Conservation (phyloP, 2,329 filamentous ascomycete species). For the Orbilia oligospora region DNA sequence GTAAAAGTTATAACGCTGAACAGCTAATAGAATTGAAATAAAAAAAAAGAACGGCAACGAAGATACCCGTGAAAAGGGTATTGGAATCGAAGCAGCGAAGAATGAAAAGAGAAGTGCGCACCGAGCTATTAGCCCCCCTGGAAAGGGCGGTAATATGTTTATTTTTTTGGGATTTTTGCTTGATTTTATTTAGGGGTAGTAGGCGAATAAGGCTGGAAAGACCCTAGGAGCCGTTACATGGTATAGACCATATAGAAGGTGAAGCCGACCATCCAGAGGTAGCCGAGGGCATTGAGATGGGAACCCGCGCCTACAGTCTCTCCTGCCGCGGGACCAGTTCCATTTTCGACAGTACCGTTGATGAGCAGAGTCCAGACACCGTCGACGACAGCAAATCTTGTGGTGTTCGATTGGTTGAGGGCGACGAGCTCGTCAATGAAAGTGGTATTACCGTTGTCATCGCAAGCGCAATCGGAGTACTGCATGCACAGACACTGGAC, state of each 20-base stretch:
- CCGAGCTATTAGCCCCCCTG: conserved; percentile 18
- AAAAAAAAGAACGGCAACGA: conserved; percentile 9
- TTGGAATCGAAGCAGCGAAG: conserved; percentile 8
- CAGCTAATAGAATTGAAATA: conserved; percentile 1
- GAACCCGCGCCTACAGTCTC: conserved; percentile 16
- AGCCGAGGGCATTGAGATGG: conserved; percentile 36
- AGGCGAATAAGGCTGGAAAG: not conserved
- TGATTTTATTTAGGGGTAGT: too few species aligned
- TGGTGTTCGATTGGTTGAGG: conserved; percentile 74
- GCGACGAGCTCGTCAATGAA: conserved; percentile 76
- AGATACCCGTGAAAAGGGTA: conserved; percentile 7
- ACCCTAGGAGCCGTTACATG: conserved; percentile 32
- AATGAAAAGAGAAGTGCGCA: conserved; percentile 23
- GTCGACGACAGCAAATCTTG: conserved; percentile 74
- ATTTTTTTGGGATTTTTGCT: not conserved
- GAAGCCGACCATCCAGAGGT: conserved; percentile 52
- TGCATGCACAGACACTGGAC: conserved; percentile 75
- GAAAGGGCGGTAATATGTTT: not conserved
- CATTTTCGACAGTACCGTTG: conserved; percentile 82
- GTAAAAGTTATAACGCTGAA: conserved; percentile 4
- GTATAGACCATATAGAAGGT: conserved; percentile 41
- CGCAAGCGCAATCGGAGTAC: conserved; percentile 76
- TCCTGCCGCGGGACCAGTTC: conserved; percentile 71
- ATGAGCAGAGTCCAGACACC: conserved; percentile 75
- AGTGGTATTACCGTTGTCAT: conserved; percentile 75